Percentiles rank a stretch among this genome's conserved stretches.
Evolutionary conservation across 139 green algal genomes (phyloP).

Genomic region (Chlamydomonas incerta): DNA sequence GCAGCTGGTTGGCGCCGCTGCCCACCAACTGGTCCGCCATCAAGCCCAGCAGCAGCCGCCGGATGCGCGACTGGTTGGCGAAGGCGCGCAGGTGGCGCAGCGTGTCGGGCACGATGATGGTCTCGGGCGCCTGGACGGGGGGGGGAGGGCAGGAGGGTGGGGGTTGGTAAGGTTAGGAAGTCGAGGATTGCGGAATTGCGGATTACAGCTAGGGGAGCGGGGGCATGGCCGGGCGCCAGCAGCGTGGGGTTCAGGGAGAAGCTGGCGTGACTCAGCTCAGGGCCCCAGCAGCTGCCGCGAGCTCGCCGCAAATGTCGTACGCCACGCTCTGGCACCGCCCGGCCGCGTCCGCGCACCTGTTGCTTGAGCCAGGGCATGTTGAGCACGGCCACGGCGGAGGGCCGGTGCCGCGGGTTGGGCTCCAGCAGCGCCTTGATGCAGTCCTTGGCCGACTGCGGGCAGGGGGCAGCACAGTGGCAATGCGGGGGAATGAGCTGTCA

Average conservation of each 20-base stretch:
- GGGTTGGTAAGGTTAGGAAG: not conserved
- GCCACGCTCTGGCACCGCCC: too few species aligned
- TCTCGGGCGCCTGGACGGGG: constrained; percentile 27
- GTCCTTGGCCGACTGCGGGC: constrained; percentile 54
- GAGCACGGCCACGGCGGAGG: constrained; percentile 43
- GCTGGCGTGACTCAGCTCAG: too few species aligned
- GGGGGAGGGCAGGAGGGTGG: not conserved
- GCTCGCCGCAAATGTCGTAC: too few species aligned
- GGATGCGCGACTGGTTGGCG: constrained; percentile 58
- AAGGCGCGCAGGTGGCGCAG: constrained; percentile 63
- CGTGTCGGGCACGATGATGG: constrained; percentile 45
- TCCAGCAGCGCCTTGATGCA: constrained; percentile 61
- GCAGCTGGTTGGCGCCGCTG: constrained; percentile 41
- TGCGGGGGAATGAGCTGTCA: too few species aligned
- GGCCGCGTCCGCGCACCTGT: not conserved
- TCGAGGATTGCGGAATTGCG: too few species aligned
- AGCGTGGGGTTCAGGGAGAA: too few species aligned
- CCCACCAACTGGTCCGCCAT: constrained; percentile 55
- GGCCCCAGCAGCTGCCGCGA: too few species aligned
- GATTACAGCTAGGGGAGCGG: too few species aligned
- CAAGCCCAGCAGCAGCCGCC: constrained; percentile 65
- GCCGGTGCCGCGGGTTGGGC: constrained; percentile 44
- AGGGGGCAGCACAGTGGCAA: too few species aligned
- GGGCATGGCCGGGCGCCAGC: too few species aligned
- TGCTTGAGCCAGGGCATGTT: constrained; percentile 40